Evolutionary conservation across 148 eudicot species (phyloP).

Genomic region (Camellia japonica): DNA sequence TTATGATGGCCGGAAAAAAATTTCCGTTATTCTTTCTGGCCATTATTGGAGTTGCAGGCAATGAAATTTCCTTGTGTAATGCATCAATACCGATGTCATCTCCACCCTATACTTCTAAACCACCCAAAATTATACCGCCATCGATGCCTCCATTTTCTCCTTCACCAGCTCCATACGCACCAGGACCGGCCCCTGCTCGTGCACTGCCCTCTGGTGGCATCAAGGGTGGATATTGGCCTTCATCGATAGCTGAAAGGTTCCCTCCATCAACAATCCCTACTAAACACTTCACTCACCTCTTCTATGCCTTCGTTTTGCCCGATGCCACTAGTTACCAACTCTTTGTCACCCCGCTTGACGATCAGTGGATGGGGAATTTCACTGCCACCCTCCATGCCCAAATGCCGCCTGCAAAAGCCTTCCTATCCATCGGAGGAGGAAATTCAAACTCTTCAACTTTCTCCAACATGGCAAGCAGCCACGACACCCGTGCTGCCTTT

Average conservation of each 20-base stretch:
- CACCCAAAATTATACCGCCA: too few relatives aligned
- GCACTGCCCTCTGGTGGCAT: neutral
- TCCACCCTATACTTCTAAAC: too few relatives aligned
- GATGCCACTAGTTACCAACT: slow-evolving; percentile 22
- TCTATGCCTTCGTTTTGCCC: slow-evolving; percentile 29
- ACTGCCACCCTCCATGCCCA: slow-evolving; percentile 27
- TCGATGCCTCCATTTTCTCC: too few relatives aligned
- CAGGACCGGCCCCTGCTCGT: too few relatives aligned
- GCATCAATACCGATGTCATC: too few relatives aligned
- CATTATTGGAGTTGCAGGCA: too few relatives aligned
- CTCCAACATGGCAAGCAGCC: slow-evolving; percentile 19
- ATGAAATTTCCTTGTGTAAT: too few relatives aligned
- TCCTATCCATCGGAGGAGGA: slow-evolving; percentile 20
- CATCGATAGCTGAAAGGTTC: slow-evolving; percentile 12
- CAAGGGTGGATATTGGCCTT: slow-evolving; percentile 36
- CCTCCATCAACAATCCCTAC: slow-evolving; percentile 5
- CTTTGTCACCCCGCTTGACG: neutral
- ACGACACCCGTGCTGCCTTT: slow-evolving; percentile 20
- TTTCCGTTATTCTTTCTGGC: too few relatives aligned
- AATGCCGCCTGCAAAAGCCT: too few relatives aligned
- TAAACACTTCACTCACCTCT: slow-evolving; percentile 30
- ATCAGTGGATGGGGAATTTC: slow-evolving; percentile 24
- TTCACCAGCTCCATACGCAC: too few relatives aligned
- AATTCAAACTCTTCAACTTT: neutral
- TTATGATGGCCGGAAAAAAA: too few relatives aligned